Conservation (phyloP, 2,329 filamentous ascomycete species). For the Madurella fahalii region DNA sequence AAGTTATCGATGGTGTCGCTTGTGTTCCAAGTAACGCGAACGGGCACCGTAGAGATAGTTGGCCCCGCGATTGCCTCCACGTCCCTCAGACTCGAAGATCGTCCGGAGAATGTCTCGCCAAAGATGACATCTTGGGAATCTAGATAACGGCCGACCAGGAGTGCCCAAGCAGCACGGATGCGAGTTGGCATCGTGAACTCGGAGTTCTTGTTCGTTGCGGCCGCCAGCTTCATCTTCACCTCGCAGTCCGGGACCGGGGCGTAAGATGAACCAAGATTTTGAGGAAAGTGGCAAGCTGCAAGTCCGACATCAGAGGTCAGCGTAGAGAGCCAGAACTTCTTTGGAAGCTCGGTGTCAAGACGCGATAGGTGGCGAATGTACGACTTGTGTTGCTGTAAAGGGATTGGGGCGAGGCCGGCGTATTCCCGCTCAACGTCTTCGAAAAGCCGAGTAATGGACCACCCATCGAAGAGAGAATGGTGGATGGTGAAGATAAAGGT, state of each 20-base stretch:
- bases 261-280: slow-evolving; percentile 1
- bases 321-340: slow-evolving; percentile 3
- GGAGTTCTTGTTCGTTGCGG: not conserved
- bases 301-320: slow-evolving; percentile 1
- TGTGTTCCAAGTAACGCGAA: slow-evolving; percentile 6
- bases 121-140: slow-evolving; percentile 10
- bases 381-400: slow-evolving; percentile 1
- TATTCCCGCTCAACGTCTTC: slow-evolving; percentile 10
- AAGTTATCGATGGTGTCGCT: not conserved
- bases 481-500: slow-evolving; percentile 11
- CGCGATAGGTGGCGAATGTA: slow-evolving; percentile 4
- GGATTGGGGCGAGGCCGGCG: not conserved
- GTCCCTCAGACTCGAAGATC: not conserved
- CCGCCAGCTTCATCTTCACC: slow-evolving; percentile 3
- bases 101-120: slow-evolving; percentile 12
- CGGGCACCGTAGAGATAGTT: slow-evolving; percentile 9
- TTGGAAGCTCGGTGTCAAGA: not conserved
- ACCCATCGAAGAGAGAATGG: slow-evolving; percentile 14
- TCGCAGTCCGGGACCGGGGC: slow-evolving; percentile 5
- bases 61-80: slow-evolving; percentile 6
- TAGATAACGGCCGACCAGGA: slow-evolving; percentile 9
- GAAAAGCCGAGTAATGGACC: slow-evolving; percentile 7
- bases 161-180: slow-evolving; percentile 11
- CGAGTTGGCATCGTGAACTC: slow-evolving; percentile 12
- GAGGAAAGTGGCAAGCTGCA: slow-evolving; percentile 10